Percentiles rank a stretch among this genome's conserved stretches.
phyloP scores from a whole-genome alignment of 2,329 filamentous ascomycete species.

The Microcyclospora tardicrescens region DNA sequence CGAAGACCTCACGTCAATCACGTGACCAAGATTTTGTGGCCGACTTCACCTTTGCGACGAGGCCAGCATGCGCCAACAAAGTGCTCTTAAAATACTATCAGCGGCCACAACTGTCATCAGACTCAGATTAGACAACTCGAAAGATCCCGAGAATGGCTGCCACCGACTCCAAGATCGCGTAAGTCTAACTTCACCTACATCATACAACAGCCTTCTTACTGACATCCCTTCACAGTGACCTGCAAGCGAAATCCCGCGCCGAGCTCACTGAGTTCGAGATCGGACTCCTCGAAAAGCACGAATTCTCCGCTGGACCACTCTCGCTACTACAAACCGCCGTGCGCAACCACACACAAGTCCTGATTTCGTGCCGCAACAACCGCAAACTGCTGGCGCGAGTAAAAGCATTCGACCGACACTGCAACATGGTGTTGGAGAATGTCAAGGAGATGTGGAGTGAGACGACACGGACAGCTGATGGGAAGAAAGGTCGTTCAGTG shows the following conservation, averaged over 20 bases:
- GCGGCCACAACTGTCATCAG: too few species aligned
- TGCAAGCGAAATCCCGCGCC: conserved; percentile 74
- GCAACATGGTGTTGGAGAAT: conserved; percentile 97
- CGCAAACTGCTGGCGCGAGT: conserved; percentile 93
- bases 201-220: conserved; percentile 7
- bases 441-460: conserved; percentile 99
- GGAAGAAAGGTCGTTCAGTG: conserved; percentile 77
- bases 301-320: conserved; percentile 66
- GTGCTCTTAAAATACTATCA: too few species aligned
- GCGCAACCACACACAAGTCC: conserved; percentile 83
- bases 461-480: conserved; percentile 66
- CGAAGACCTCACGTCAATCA: too few species aligned
- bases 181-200: conserved; percentile 8
- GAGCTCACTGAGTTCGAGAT: conserved; percentile 95
- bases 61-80: too few species aligned
- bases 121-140: too few species aligned
- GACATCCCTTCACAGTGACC: conserved; percentile 49
- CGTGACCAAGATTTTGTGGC: too few species aligned
- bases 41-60: too few species aligned
- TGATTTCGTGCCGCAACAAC: conserved; percentile 97
- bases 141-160: conserved; percentile 14
- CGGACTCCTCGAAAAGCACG: conserved; percentile 64
- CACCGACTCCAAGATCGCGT: conserved; percentile 33
- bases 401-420: conserved; percentile 97
- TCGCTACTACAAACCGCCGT: conserved; percentile 96